Conservation (phyloP, 2,329 filamentous ascomycete genomes). For the Lachnellula cervina region DNA sequence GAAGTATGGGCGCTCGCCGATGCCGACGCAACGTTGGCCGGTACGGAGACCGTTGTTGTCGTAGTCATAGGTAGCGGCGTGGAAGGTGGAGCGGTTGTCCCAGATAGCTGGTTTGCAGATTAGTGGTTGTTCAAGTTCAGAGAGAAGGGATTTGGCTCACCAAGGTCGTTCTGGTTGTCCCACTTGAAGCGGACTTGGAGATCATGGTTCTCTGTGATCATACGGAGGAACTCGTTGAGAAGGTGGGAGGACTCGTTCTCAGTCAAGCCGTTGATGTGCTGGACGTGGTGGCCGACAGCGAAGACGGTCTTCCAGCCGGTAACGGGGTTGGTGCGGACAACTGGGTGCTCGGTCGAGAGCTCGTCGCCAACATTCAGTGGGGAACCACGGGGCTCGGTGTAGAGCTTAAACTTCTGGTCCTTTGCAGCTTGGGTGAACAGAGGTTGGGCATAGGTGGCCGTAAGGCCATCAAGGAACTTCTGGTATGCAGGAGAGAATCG, state of each 20-base stretch:
- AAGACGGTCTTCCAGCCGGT: constrained; percentile 39
- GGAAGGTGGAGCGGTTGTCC: constrained; percentile 54
- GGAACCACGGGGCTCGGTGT: constrained; percentile 44
- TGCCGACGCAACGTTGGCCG: constrained; percentile 43
- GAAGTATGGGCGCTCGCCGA: constrained; percentile 56
- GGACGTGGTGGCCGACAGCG: constrained; percentile 48
- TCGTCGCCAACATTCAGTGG: constrained; percentile 52
- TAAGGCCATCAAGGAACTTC: constrained; percentile 54
- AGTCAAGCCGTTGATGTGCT: constrained; percentile 50
- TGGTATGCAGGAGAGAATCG: constrained; percentile 53
- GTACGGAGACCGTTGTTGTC: constrained; percentile 40
- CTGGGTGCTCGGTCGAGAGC: constrained; percentile 40
- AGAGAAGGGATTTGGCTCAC: background rate
- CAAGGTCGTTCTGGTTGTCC: constrained; percentile 47
- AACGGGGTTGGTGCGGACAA: constrained; percentile 55
- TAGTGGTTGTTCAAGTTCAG: background rate
- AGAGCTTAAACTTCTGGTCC: constrained; percentile 40
- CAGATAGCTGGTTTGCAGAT: constrained; percentile 48
- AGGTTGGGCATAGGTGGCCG: constrained; percentile 49
- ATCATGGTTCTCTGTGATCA: constrained; percentile 52
- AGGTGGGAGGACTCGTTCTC: constrained; percentile 46
- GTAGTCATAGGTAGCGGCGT: constrained; percentile 59
- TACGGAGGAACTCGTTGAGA: constrained; percentile 33
- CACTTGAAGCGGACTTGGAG: constrained; percentile 52
- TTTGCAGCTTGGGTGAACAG: constrained; percentile 46